Evolutionary conservation across 257 asterid species (phyloP).

Genomic region (Nicotiana tabacum): DNA sequence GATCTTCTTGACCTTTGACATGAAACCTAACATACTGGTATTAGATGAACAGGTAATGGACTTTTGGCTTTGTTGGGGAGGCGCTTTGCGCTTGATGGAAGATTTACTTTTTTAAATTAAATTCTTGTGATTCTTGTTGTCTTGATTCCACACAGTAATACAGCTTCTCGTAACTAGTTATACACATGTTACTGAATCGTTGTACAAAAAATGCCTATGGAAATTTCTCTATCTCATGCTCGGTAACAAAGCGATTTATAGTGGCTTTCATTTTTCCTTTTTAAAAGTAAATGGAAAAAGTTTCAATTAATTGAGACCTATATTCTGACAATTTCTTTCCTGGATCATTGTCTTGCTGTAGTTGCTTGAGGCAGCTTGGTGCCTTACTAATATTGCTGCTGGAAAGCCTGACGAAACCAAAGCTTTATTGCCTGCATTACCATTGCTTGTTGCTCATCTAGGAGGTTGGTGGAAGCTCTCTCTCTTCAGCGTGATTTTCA

Average conservation of each 20-base stretch:
- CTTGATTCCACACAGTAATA: neutral
- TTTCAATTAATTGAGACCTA: neutral
- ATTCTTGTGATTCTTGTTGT: neutral
- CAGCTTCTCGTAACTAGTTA: neutral
- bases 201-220: neutral
- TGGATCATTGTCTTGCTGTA: constrained; percentile 15
- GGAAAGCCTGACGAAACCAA: constrained; percentile 91
- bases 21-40: neutral
- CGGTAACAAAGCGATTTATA: neutral
- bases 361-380: constrained; percentile 99
- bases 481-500: constrained; percentile 13
- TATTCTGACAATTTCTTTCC: neutral
- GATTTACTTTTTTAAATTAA: neutral
- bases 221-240: neutral
- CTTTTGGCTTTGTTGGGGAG: neutral
- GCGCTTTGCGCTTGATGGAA: neutral
- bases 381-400: constrained; percentile 94
- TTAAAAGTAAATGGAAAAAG: neutral
- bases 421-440: constrained; percentile 83
- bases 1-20: neutral
- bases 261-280: neutral
- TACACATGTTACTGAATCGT: neutral
- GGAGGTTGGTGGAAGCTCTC: constrained; percentile 64
- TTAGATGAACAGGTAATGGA: neutral
- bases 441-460: constrained; percentile 87